Percentiles rank a stretch among this genome's conserved stretches.
Evolutionary conservation across 352 stramenopile genomes (phyloP).

Genomic region (Globisporangium alternatum): DNA sequence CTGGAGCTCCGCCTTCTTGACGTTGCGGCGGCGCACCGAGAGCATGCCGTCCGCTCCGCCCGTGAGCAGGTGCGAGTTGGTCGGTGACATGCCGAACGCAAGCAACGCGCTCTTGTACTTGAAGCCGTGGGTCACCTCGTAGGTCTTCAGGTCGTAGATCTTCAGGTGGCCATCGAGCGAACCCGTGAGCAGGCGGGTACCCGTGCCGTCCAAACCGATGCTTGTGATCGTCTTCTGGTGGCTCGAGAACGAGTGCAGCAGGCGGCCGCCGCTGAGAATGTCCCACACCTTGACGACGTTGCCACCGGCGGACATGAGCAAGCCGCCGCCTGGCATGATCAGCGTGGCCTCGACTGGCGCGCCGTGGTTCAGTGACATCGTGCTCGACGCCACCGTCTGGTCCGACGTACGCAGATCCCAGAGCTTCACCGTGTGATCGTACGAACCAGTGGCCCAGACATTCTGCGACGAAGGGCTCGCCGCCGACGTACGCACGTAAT

Average conservation of each 20-base stretch:
- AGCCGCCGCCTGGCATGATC: constrained; percentile 78
- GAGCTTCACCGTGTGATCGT: constrained; percentile 92
- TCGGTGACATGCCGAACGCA: constrained; percentile 77
- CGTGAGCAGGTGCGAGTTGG: constrained; percentile 82
- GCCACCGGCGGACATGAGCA: constrained; percentile 83
- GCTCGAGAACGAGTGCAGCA: constrained; percentile 89
- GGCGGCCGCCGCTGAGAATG: constrained; percentile 78
- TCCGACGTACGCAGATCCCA: constrained; percentile 89
- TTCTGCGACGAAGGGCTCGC: constrained; percentile 71
- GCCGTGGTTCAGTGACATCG: constrained; percentile 77
- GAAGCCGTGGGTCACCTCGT: constrained; percentile 88
- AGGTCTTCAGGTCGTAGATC: constrained; percentile 92
- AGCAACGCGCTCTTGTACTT: constrained; percentile 86
- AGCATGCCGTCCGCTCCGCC: constrained; percentile 77
- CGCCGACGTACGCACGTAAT: constrained; percentile 85
- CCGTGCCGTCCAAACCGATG: constrained; percentile 83
- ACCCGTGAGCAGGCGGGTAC: constrained; percentile 85
- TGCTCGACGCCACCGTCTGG: constrained; percentile 45
- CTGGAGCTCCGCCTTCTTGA: constrained; percentile 68
- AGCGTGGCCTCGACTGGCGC: constrained; percentile 87
- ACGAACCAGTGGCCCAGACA: constrained; percentile 87
- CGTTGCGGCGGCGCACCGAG: constrained; percentile 72
- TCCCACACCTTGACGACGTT: constrained; percentile 94
- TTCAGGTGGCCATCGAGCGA: constrained; percentile 92
- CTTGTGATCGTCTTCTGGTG: constrained; percentile 95